Percentiles rank a stretch among this genome's conserved stretches.
Evolutionary conservation across 208 protist genomes (phyloP).

Genomic region (Leishmania amazonensis): DNA sequence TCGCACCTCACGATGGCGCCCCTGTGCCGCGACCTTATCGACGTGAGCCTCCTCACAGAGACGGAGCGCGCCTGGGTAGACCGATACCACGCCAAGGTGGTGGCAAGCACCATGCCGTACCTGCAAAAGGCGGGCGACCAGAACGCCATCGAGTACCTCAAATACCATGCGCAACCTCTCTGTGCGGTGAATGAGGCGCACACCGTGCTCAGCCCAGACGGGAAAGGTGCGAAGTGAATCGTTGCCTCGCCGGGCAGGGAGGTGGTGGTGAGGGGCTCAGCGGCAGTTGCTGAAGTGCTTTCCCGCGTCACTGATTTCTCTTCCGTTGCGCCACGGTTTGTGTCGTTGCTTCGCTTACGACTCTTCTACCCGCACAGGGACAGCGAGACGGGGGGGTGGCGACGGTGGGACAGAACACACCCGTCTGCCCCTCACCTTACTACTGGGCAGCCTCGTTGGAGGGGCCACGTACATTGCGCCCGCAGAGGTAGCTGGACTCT

Average conservation of each 20-base stretch:
- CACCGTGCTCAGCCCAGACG: background rate
- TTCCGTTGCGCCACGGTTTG: background rate
- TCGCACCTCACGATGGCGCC: conserved; percentile 90
- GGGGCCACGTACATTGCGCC: background rate
- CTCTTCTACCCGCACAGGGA: background rate
- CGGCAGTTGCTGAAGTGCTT: background rate
- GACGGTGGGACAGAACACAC: background rate
- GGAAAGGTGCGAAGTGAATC: background rate
- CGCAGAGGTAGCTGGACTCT: background rate
- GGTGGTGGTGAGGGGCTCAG: background rate
- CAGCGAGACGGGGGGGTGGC: background rate
- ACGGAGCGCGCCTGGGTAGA: conserved; percentile 77
- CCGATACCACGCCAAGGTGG: conserved; percentile 73
- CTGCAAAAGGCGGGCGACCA: conserved; percentile 54
- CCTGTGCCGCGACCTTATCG: conserved; percentile 91
- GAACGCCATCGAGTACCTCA: conserved; percentile 64
- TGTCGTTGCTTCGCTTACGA: no score
- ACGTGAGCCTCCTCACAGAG: conserved; percentile 67
- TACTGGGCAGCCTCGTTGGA: background rate
- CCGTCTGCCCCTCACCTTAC: background rate
- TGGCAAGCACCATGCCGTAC: conserved; percentile 40
- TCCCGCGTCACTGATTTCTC: background rate
- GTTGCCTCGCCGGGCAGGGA: background rate
- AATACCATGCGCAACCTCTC: conserved; percentile 66
- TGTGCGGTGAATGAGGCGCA: conserved; percentile 9